A percentile compares a stretch with the other conserved stretches of the same genome.
Conservation (phyloP, 2,329 filamentous ascomycete species). For the Paramyrothecium roridum region DNA sequence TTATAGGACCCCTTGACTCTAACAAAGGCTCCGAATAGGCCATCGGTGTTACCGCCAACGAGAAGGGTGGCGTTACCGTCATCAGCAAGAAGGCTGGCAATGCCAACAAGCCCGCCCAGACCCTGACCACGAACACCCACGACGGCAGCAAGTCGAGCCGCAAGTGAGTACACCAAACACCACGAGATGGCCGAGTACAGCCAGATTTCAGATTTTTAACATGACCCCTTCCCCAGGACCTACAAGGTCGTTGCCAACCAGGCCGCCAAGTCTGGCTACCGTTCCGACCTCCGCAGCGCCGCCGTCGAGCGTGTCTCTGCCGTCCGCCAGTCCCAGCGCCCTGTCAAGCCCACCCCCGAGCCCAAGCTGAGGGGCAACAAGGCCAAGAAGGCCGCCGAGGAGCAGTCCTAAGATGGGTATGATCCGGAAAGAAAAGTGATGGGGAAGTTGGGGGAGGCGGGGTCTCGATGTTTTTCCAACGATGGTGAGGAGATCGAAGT, state of each 20-base stretch:
- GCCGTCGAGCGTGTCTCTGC: constrained; percentile 87
- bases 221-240: constrained; percentile 55
- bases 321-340: constrained; percentile 74
- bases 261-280: constrained; percentile 83
- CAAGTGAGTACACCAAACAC: constrained; percentile 47
- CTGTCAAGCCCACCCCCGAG: constrained; percentile 72
- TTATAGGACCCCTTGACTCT: constrained; percentile 9
- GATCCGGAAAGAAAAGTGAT: background rate
- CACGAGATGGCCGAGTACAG: background rate
- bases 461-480: too few relatives aligned
- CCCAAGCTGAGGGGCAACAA: constrained; percentile 76
- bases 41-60: constrained; percentile 70
- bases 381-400: constrained; percentile 66
- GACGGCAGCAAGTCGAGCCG: constrained; percentile 69
- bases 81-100: constrained; percentile 79
- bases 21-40: constrained; percentile 53
- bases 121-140: constrained; percentile 64
- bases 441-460: too few relatives aligned
- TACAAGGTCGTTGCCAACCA: constrained; percentile 84
- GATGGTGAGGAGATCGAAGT: background rate
- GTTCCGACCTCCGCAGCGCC: constrained; percentile 69
- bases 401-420: constrained; percentile 23
- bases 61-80: constrained; percentile 78
- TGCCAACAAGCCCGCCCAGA: constrained; percentile 69
- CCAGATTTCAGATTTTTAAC: constrained; percentile 5